Evolutionary conservation across 2,329 filamentous ascomycete genomes (phyloP), one percentile per base, ranked within the genome.

Genomic region (Madurella mycetomatis): DNA sequence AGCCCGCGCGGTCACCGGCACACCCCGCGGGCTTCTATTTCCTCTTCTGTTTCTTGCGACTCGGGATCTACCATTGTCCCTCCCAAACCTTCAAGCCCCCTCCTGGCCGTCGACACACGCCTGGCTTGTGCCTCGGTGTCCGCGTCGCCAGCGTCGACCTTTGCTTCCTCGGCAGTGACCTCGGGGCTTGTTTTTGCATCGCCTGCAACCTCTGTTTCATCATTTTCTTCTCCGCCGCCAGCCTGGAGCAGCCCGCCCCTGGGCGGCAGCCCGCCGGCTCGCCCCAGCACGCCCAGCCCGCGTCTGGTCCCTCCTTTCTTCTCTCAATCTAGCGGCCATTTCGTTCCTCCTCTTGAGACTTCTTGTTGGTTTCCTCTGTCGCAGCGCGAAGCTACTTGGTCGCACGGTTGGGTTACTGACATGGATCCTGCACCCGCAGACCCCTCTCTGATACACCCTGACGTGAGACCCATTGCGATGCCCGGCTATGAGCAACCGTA

Each of bases 391-490:
- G 51, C 53, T 57, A 31, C 39, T 32, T 37, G 39, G 41, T 41
- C 55, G 43, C 44, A 51, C 17, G 53, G 11, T 39, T 55, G 56
- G 34, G 49, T 65, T 62, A 65, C 73, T 77, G 65, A 75, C 75
- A 64, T 19, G 63, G 63, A 56, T 49, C 17, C 45, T 53, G 47
- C 55, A 56, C 56, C 52, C 60, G 56, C 67, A 83, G 81, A 83
- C 64, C 80, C 79, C 19, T 79, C 79, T 8, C 66, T 82, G 54
- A 80, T 83, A 60, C 78, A 82, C 60, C 75, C 78, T 42, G 79
- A 82, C 57, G 77, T 81, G 61, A 73, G 76, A 45, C 70, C 74
- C 32, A 72, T 77, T 66, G 71, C 73, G 51, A 78, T 82, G 70
- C 72, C 75, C 30, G 68, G 72, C 16, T 82, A 76, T 62, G 78